Evolutionary conservation across 2,329 filamentous ascomycete genomes (phyloP).

Genomic region (Pseudogymnoascus sp.): DNA sequence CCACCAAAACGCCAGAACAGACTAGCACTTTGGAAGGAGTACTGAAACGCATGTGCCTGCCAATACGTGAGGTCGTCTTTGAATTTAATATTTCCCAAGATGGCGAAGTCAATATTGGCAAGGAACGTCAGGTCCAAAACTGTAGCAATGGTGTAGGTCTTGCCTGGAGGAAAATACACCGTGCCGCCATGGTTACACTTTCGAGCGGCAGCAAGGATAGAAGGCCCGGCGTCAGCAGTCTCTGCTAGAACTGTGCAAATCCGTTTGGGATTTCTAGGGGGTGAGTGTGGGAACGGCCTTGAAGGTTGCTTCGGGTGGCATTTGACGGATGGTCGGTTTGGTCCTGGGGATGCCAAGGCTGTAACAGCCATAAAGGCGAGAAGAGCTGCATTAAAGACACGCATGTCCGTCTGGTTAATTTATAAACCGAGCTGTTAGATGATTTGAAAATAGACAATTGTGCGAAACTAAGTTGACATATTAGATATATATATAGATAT

Average conservation of each 20-base stretch:
- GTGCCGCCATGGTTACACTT: constrained; percentile 53
- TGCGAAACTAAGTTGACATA: not conserved
- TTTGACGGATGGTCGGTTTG: not conserved
- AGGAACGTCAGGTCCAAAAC: constrained; percentile 52
- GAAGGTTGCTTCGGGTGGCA: not conserved
- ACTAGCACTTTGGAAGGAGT: constrained; percentile 50
- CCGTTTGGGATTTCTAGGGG: not conserved
- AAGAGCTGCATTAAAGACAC: not conserved
- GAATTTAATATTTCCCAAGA: constrained; percentile 34
- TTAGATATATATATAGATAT: not conserved
- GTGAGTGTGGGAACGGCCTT: not conserved
- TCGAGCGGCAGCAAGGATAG: constrained; percentile 46
- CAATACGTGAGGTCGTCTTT: constrained; percentile 54
- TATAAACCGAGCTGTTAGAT: not conserved
- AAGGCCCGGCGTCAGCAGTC: constrained; percentile 23
- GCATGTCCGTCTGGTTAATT: not conserved
- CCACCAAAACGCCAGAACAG: constrained; percentile 55
- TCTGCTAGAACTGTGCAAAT: not conserved
- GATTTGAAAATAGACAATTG: not conserved
- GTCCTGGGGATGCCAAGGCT: not conserved
- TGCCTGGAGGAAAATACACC: constrained; percentile 45
- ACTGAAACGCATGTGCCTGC: constrained; percentile 49
- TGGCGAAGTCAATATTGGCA: constrained; percentile 49
- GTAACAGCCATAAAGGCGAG: not conserved
- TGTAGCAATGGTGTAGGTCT: constrained; percentile 47